These are phyloP conservation scores for Aspergillus pseudoviridinutans DNA, from an alignment of 2,329 filamentous ascomycete species.

Conservation along the genomic window DNA sequence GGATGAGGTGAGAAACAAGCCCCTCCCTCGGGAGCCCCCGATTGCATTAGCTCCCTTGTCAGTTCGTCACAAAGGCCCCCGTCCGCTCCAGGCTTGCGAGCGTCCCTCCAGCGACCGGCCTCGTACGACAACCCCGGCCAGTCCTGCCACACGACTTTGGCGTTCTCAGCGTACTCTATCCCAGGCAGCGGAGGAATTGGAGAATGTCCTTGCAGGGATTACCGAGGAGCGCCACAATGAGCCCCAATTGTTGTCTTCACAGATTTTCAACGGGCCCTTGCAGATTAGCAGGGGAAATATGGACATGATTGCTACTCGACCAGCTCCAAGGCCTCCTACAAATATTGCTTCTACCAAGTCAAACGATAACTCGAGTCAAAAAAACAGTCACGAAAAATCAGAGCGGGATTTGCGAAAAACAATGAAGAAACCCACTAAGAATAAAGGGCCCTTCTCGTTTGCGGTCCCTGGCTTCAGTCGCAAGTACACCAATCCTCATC, in stretches of 20 bases:
- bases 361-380: slow-evolving; percentile 6
- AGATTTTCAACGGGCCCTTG: slow-evolving; percentile 24
- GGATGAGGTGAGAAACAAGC: slow-evolving; percentile 35
- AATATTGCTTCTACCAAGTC: slow-evolving; percentile 12
- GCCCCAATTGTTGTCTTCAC: slow-evolving; percentile 8
- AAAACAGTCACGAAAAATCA: background rate
- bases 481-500: slow-evolving; percentile 12
- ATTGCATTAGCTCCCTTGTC: slow-evolving; percentile 27
- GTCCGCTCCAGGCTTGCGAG: slow-evolving; percentile 4
- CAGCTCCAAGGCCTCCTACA: slow-evolving; percentile 27
- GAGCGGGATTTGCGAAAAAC: background rate
- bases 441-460: slow-evolving; percentile 16
- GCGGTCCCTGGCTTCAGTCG: slow-evolving; percentile 14
- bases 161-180: slow-evolving; percentile 22
- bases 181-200: slow-evolving; percentile 35
- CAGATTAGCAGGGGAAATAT: slow-evolving; percentile 33
- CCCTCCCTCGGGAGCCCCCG: slow-evolving; percentile 36
- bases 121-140: slow-evolving; percentile 2
- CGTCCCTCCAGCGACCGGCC: slow-evolving; percentile 1
- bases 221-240: slow-evolving; percentile 11
- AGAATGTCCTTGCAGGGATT: slow-evolving; percentile 28
- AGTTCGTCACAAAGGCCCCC: slow-evolving; percentile 14
- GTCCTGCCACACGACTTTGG: slow-evolving; percentile 6
- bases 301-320: slow-evolving; percentile 30
- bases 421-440: slow-evolving; percentile 12